phyloP scores from a whole-genome alignment of 2,329 filamentous ascomycete genomes.

The Ophiostoma sp. region DNA sequence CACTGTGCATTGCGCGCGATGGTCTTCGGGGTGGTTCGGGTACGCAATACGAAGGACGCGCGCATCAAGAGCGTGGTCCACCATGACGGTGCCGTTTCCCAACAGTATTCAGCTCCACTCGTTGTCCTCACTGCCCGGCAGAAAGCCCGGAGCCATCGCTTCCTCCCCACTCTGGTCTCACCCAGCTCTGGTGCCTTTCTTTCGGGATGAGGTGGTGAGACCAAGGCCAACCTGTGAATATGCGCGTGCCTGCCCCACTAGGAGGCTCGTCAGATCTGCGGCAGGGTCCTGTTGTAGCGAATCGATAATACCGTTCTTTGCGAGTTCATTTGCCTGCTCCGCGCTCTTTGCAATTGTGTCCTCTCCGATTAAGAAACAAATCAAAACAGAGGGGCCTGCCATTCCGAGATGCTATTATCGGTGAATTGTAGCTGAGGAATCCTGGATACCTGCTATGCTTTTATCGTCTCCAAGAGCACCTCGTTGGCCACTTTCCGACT shows the following conservation, averaged over 20 bases:
- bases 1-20: background rate
- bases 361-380: too few species aligned
- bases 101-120: background rate
- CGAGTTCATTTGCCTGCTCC: too few species aligned
- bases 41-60: background rate
- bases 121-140: background rate
- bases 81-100: background rate
- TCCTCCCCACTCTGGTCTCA: background rate
- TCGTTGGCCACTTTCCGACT: too few species aligned
- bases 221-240: background rate
- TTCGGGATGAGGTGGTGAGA: background rate
- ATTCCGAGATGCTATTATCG: too few species aligned
- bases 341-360: too few species aligned
- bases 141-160: background rate
- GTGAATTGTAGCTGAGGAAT: too few species aligned
- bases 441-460: too few species aligned
- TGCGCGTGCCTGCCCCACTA: background rate
- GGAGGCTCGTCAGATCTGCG: background rate
- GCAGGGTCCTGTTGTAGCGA: conserved; percentile 10
- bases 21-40: background rate
- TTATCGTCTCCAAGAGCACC: too few species aligned
- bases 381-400: too few species aligned
- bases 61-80: background rate
- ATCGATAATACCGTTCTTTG: background rate
- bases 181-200: background rate